These are phyloP conservation scores for Penicillium nucicola DNA, from an alignment of 495 filamentous ascomycete genomes.

Conservation along the genomic window DNA sequence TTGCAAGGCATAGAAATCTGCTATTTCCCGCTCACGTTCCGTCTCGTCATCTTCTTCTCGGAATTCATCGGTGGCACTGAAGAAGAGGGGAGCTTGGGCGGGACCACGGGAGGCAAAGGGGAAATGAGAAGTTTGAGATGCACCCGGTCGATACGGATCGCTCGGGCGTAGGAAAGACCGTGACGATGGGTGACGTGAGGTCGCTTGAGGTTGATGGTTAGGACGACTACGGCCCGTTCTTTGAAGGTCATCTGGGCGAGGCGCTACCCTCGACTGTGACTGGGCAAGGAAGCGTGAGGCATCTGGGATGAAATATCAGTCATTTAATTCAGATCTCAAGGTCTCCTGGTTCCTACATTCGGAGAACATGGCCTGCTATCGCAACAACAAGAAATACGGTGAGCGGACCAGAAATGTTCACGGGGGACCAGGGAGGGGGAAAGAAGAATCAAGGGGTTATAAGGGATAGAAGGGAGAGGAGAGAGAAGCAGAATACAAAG, in stretches of 20 bases:
- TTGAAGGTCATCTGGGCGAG: slow-evolving; percentile 56
- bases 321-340: not conserved
- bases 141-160: slow-evolving; percentile 69
- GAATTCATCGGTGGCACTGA: slow-evolving; percentile 78
- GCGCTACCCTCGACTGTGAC: slow-evolving; percentile 85
- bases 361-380: slow-evolving; percentile 74
- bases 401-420: slow-evolving; percentile 17
- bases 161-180: slow-evolving; percentile 49
- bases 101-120: slow-evolving; percentile 73
- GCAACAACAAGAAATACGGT: slow-evolving; percentile 11
- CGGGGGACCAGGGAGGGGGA: slow-evolving; percentile 2
- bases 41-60: slow-evolving; percentile 86
- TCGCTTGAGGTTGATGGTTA: slow-evolving; percentile 35
- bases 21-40: slow-evolving; percentile 87
- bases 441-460: not conserved
- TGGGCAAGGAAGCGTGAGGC: slow-evolving; percentile 96
- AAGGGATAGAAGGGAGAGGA: not conserved
- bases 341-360: slow-evolving; percentile 68
- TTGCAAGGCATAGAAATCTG: slow-evolving; percentile 89
- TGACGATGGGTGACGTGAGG: slow-evolving; percentile 44
- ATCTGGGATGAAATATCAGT: slow-evolving; percentile 52
- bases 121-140: slow-evolving; percentile 69
- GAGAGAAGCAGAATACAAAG: not conserved
- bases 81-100: slow-evolving; percentile 83
- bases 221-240: slow-evolving; percentile 48